Evolutionary conservation across 2,329 filamentous ascomycete genomes (phyloP).

Genomic region (Colletotrichum caudatum): DNA sequence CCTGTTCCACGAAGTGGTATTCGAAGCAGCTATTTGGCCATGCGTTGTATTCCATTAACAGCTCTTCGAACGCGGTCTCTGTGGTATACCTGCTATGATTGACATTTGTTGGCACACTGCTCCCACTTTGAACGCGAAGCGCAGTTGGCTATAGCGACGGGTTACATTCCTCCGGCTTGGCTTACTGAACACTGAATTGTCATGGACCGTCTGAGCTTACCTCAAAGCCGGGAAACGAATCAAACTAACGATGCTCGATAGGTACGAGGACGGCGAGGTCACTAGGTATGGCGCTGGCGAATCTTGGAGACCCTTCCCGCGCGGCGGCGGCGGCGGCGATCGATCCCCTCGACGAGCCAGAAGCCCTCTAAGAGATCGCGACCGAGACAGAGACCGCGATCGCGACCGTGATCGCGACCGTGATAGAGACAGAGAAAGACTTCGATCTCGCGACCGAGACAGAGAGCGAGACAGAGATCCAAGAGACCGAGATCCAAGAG

Average conservation of each 20-base stretch:
- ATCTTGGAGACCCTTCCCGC: slow-evolving; percentile 70
- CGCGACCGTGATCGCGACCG: slow-evolving; percentile 39
- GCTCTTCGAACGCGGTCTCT: background rate
- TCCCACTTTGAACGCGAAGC: background rate
- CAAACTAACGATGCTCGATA: slow-evolving; percentile 45
- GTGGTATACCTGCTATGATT: background rate
- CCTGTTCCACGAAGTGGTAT: background rate
- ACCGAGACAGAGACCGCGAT: slow-evolving; percentile 39
- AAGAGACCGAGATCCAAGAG: slow-evolving; percentile 54
- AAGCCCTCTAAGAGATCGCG: slow-evolving; percentile 45
- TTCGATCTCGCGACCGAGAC: slow-evolving; percentile 48
- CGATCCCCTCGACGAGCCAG: slow-evolving; percentile 58
- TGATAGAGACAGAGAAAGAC: slow-evolving; percentile 54
- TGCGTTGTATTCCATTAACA: no score
- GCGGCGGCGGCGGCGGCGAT: slow-evolving; percentile 48
- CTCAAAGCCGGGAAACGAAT: background rate
- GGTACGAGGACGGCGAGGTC: slow-evolving; percentile 72
- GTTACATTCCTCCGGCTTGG: background rate
- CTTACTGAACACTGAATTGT: background rate
- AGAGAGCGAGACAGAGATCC: slow-evolving; percentile 28
- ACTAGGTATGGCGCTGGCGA: slow-evolving; percentile 72
- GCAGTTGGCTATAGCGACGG: background rate
- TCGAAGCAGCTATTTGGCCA: background rate
- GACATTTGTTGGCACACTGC: background rate
- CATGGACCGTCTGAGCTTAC: background rate